Conservation (phyloP, 345 rosid genomes). For the Sonneratia alba region DNA sequence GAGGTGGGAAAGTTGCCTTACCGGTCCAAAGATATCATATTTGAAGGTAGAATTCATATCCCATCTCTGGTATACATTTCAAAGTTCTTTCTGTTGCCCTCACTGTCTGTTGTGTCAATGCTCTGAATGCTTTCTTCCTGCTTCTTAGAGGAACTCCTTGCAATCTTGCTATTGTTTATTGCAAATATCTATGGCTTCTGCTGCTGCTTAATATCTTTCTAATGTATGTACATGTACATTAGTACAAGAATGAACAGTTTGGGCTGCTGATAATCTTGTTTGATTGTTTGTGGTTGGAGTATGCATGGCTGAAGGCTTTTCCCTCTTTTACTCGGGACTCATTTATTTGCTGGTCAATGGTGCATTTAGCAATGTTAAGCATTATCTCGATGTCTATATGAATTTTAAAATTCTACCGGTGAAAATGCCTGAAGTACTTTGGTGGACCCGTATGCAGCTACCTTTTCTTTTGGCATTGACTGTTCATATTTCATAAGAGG, state of each 20-base stretch:
- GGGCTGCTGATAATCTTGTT: background rate
- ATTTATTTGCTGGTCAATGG: no score
- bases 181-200: background rate
- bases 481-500: no score
- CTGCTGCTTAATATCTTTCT: background rate
- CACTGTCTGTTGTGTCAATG: background rate
- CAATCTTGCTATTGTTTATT: background rate
- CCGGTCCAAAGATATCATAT: conserved; percentile 38
- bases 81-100: background rate
- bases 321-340: no score
- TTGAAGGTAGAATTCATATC: conserved; percentile 40
- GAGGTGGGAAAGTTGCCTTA: conserved; percentile 86
- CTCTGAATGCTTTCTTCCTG: background rate
- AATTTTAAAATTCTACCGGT: no score
- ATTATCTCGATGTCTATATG: no score
- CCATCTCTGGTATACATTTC: background rate
- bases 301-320: background rate
- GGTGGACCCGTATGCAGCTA: no score
- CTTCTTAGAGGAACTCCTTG: background rate
- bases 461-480: no score
- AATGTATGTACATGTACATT: background rate
- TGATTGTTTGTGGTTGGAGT: background rate
- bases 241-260: background rate
- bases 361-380: no score
- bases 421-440: no score